Evolutionary conservation across 2,329 filamentous ascomycete genomes (phyloP), one percentile per base, ranked within the genome.

Genomic region (Beauveria varroae): DNA sequence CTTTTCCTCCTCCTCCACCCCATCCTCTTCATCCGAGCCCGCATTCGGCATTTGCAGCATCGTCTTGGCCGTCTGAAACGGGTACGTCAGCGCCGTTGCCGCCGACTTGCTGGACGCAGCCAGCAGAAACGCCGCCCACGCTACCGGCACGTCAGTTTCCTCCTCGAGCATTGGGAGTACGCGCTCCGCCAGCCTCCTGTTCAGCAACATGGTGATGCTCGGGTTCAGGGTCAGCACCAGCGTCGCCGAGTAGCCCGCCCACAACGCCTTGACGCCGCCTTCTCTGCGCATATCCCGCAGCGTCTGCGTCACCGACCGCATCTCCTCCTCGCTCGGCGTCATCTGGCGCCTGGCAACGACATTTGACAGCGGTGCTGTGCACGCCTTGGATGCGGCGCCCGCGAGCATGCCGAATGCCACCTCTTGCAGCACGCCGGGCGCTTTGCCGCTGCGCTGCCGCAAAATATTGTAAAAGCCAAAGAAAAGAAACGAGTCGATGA

Each of bases 231-330:
- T 93, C 56, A 96, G 76, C 44, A 96, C 80, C 62, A 96, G 73
- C 24, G 84, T 87, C 2, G 91, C 91, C 22, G 89, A 90, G 72
- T 96, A 96, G 0, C 92, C 92, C 0, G 91, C 88, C 93, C 92
- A 96, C 68, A 96, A 88, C 2, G 91, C 91, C 50, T 78, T 70
- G 10, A 92, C 63, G 0, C 92, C 57, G 66, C 88, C 89, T 70
- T 93, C 88, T 1, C 76, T 69, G 46, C 78, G 75, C 63, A 96
- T 93, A 47, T 83, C 79, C 1, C 77, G 73, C 20, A 87, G 79
- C 34, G 91, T 90, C 56, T 87, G 80, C 30, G 72, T 67, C 4
- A 84, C 79, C 63, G 71, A 80, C 30, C 52, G 40, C 30, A 20
- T n/a, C 16, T 55, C 50, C 12, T 54, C 58, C 65, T 68, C 72